phyloP scores from a whole-genome alignment of 2,329 filamentous ascomycete species.

The Sporothrix pseudoabietina region DNA sequence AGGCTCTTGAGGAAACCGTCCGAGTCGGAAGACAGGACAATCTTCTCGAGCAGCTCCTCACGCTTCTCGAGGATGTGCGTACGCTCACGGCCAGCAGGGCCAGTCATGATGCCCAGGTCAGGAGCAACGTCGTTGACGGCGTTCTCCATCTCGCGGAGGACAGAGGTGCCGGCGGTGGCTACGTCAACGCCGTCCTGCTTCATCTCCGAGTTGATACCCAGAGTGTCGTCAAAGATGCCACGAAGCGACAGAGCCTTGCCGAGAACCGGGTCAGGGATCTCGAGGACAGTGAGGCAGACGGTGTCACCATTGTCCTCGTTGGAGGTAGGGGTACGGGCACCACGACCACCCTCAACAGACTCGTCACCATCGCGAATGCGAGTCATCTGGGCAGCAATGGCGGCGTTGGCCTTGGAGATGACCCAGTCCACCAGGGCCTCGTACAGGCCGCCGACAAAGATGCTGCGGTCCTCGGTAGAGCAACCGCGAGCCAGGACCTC shows the following conservation, averaged over 20 bases:
- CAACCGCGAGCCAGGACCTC: slow-evolving; percentile 78
- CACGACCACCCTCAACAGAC: slow-evolving; percentile 63
- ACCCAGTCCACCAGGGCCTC: slow-evolving; percentile 96
- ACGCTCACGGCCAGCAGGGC: slow-evolving; percentile 68
- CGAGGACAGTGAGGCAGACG: slow-evolving; percentile 84
- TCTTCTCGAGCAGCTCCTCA: slow-evolving; percentile 81
- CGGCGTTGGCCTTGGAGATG: slow-evolving; percentile 80
- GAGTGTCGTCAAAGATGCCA: slow-evolving; percentile 87
- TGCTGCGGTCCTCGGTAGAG: slow-evolving; percentile 79
- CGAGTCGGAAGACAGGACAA: slow-evolving; percentile 77
- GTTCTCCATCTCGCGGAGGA: slow-evolving; percentile 82
- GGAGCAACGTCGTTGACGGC: slow-evolving; percentile 75
- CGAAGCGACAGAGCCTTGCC: slow-evolving; percentile 88
- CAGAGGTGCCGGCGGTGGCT: slow-evolving; percentile 71
- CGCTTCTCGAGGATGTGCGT: slow-evolving; percentile 80
- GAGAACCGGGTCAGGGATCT: slow-evolving; percentile 76
- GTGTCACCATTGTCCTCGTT: slow-evolving; percentile 76
- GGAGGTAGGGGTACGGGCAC: slow-evolving; percentile 64
- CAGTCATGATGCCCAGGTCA: slow-evolving; percentile 74
- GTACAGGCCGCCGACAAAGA: slow-evolving; percentile 83
- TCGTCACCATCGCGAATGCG: slow-evolving; percentile 67
- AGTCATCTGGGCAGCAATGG: slow-evolving; percentile 75
- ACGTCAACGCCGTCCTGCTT: slow-evolving; percentile 90
- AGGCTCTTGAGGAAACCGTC: slow-evolving; percentile 81
- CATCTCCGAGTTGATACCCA: slow-evolving; percentile 96